Evolutionary conservation across 768 basidiomycete genomes (phyloP).

Genomic region (Tricholoma hemisulphureum): DNA sequence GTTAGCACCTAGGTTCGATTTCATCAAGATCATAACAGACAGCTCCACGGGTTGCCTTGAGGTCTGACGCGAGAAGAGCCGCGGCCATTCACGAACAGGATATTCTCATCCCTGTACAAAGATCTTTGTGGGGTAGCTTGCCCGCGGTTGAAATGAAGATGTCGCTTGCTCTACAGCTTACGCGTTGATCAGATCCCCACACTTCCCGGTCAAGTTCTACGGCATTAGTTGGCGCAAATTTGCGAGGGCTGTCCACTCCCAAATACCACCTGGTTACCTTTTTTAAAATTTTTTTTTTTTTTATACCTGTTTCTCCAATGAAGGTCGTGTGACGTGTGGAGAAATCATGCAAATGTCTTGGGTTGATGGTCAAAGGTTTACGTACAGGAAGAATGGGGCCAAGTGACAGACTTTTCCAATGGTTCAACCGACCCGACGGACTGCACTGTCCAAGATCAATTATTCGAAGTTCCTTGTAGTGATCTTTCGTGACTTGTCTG

Average conservation of each 20-base stretch:
- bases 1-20: conserved; percentile 20
- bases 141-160: neutral
- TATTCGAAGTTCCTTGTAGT: neutral
- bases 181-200: neutral
- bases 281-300: too few relatives aligned
- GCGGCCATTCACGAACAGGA: neutral
- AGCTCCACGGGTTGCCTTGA: neutral
- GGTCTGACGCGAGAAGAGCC: neutral
- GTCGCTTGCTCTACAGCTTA: neutral
- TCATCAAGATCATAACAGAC: neutral
- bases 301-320: neutral
- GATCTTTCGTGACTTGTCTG: neutral
- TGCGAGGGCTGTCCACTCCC: neutral
- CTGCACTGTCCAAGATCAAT: neutral
- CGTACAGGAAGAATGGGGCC: neutral
- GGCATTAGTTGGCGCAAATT: neutral
- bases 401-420: neutral
- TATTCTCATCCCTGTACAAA: neutral
- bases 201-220: neutral
- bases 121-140: neutral
- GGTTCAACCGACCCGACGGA: neutral
- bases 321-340: neutral
- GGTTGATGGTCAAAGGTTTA: neutral
- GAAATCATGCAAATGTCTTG: neutral
- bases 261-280: neutral